phyloP scores from a whole-genome alignment of 208 protist genomes.

The Crithidia bombi region DNA sequence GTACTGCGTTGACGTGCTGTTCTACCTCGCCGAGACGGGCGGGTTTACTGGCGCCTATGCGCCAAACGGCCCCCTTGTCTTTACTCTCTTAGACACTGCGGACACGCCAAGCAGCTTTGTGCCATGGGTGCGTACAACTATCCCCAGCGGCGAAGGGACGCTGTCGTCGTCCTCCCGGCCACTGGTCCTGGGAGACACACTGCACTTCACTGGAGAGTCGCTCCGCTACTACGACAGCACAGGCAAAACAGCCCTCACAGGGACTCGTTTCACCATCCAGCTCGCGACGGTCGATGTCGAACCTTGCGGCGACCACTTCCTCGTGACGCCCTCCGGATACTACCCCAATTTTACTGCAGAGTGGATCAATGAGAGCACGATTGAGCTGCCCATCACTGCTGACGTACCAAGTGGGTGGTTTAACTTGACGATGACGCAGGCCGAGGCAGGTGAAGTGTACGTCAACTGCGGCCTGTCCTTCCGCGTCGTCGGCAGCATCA shows the following conservation, averaged over 20 bases:
- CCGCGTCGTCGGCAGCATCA: conserved; percentile 28
- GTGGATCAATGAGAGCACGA: conserved; percentile 32
- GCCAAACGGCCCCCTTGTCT: conserved; percentile 33
- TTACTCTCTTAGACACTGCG: conserved; percentile 38
- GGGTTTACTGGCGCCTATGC: conserved; percentile 19
- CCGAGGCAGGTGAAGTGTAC: conserved; percentile 32
- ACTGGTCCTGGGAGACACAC: conserved; percentile 22
- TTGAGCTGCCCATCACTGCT: conserved; percentile 35
- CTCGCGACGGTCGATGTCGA: conserved; percentile 15
- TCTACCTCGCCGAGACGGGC: conserved; percentile 13
- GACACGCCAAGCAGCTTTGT: conserved; percentile 20
- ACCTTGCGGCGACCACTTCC: conserved; percentile 1
- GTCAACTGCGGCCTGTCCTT: conserved; percentile 41
- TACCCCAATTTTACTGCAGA: conserved; percentile 21
- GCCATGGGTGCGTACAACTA: conserved; percentile 3
- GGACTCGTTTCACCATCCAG: conserved; percentile 23
- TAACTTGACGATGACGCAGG: conserved; percentile 36
- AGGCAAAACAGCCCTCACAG: conserved; percentile 9
- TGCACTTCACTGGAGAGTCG: conserved; percentile 28
- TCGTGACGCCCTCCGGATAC: conserved; percentile 7
- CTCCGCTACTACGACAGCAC: conserved; percentile 34
- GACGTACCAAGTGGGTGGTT: conserved; percentile 45
- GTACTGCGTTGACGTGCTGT: conserved; percentile 47
- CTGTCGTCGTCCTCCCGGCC: too few species aligned
- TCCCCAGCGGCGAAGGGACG: neutral